Evolutionary conservation across 2,329 filamentous ascomycete species (phyloP).

Genomic region (Tolypocladium ophioglossoides): DNA sequence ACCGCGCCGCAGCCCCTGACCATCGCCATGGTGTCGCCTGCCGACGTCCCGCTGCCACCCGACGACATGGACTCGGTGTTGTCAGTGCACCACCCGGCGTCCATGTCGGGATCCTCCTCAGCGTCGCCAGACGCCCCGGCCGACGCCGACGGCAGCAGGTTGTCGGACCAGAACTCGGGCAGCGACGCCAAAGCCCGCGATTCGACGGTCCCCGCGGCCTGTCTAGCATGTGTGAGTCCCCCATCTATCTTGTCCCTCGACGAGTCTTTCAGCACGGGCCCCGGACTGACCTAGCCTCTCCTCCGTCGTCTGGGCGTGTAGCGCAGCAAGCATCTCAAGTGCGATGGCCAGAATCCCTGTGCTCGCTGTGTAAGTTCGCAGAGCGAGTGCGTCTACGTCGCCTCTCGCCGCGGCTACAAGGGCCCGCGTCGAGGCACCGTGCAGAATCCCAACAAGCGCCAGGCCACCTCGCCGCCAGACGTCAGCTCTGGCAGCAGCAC

Average conservation of each 20-base stretch:
- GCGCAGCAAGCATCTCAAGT: conserved; percentile 63
- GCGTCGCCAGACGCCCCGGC: background rate
- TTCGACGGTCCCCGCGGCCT: conserved; percentile 37
- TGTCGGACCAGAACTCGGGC: background rate
- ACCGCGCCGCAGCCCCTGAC: too few relatives aligned
- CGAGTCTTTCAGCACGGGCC: background rate
- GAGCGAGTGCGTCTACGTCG: conserved; percentile 58
- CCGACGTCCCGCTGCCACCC: conserved; percentile 2
- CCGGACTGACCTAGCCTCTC: background rate
- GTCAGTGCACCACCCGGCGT: background rate
- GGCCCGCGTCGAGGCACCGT: conserved; percentile 33
- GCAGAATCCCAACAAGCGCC: conserved; percentile 38
- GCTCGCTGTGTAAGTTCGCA: conserved; percentile 51
- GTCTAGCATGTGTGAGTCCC: conserved; percentile 42
- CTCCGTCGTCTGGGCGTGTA: conserved; percentile 12
- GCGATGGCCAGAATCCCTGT: conserved; percentile 61
- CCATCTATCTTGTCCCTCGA: too few relatives aligned
- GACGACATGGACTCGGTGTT: background rate
- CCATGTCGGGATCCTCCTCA: background rate
- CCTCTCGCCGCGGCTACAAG: conserved; percentile 66
- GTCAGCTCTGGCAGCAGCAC: conserved; percentile 6
- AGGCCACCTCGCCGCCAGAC: conserved; percentile 30
- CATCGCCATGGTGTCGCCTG: conserved; percentile 2
- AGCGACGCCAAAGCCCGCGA: conserved; percentile 12
- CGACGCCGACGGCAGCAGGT: background rate